Evolutionary conservation across 192 early-diverging fungal genomes (phyloP), one percentile per base, ranked within the genome.

Genomic region (Coemansia sp.): DNA sequence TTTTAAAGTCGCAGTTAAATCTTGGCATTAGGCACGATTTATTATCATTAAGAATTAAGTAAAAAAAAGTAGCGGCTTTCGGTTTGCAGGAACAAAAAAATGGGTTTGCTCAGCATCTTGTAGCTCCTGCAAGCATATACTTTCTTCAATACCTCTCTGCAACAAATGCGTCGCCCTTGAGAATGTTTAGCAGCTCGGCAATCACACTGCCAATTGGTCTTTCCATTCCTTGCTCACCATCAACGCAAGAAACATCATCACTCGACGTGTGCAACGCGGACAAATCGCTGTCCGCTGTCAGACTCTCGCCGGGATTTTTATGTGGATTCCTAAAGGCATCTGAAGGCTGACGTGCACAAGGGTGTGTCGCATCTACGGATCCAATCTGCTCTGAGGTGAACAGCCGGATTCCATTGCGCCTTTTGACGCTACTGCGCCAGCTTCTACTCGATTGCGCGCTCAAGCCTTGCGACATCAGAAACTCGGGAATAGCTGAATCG

Each of bases 381-480:
- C 14, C 35, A 30, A 56, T 49, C 22, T 55, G 27, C 6, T 65
- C 64, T 25, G 55, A 5, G n/a, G 49, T 28, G 28, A 58, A 23
- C 18, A 47, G 54, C 18, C 39, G 51, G 54, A 66, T 58, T 8
- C 53, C 55, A 53, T 56, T 36, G 55, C 60, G 69, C n/a, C 54
- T 49, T 42, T 29, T 25, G 11, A 30, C 29, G 29, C 27, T 39
- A 23, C 45, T 53, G 10, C 70, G 70, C 18, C 60, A 36, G 52
- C 52, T 28, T 54, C 70, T 29, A 19, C 50, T 64, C 2, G 64
- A 72, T 45, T 72, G 70, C 23, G 64, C 70, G 35, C 64, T 65
- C 11, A 72, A 51, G 8, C 70, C 70, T 46, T 66, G 70, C n/a
- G 70, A 72, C 25, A 72, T 34, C n/a, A 72, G 36, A 18, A 61